Base-by-base conservation (phyloP, 768 basidiomycete species). In the Gymnopilus dilepis region DNA sequence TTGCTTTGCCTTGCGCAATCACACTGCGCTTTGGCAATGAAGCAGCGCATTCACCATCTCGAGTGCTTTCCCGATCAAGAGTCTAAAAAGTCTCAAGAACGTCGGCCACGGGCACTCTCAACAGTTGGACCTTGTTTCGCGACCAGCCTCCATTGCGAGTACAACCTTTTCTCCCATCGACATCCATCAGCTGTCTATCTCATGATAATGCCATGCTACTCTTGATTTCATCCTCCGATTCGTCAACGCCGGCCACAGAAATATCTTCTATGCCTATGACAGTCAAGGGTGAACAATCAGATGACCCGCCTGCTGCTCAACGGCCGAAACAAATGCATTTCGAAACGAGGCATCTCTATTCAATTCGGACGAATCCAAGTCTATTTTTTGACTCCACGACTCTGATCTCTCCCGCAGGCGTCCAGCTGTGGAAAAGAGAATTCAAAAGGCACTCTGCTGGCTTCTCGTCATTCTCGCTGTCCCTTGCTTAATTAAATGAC, bases 271-370 rank as follows among this genome's bases (percentile, higher is more conserved):
- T 50, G 28, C n/a, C 15, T 28, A 26, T 26, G 26, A 9, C 30
- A 31, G 28, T 28, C 28, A 31, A 48, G 21, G 11, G 8, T 3
- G 45, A 6, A 28, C 28, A 50, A 50, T 50, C 47, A 50, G 30
- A 28, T 50, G 47, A 31, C 28, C n/a, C 11, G 26, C 47, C 28
- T 31, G 7, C 13, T 28, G 28, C 19, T 11, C 26, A 50, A 31
- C 47, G 47, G 47, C 47, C 47, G 28, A 50, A 50, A 50, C 47
- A 50, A n/a, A 30, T n/a, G 47, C 30, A 5, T 50, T 31, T n/a
- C 22, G 47, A 50, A 50, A 30, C 28, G 30, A 28, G 47, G 47
- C 47, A 6, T 41, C 45, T 48, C 47, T 30, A 50, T 31, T 50
- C 47, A n/a, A 13, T 26, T 47, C 24, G 28, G 28, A 50, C 28